Conservation (phyloP, 2,329 filamentous ascomycete species). For the Torrubiella hemipterigena region DNA sequence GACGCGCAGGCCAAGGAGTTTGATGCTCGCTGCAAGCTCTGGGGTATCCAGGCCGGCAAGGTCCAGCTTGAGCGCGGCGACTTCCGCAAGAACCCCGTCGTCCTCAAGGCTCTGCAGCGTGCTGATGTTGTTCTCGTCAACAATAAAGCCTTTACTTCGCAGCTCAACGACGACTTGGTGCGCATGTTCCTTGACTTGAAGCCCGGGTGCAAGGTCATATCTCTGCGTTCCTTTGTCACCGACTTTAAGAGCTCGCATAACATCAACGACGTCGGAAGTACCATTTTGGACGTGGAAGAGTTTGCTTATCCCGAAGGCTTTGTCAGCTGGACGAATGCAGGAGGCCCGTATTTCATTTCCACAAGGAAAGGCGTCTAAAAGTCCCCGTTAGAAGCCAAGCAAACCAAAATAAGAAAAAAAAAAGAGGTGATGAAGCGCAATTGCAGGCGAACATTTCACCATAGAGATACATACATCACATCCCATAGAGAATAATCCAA, state of each 20-base stretch:
- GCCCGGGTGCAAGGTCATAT: slow-evolving; percentile 78
- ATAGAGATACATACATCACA: background rate
- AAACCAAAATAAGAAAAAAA: background rate
- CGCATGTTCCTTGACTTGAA: slow-evolving; percentile 91
- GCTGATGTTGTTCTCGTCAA: slow-evolving; percentile 97
- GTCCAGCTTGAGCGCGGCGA: slow-evolving; percentile 76
- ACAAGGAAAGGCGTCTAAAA: too few relatives aligned
- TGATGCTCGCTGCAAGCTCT: slow-evolving; percentile 69
- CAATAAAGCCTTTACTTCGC: slow-evolving; percentile 89
- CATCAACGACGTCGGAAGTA: slow-evolving; percentile 66
- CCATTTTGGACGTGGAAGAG: slow-evolving; percentile 66
- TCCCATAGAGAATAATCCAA: background rate
- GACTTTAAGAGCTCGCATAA: slow-evolving; percentile 67
- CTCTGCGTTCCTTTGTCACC: slow-evolving; percentile 81
- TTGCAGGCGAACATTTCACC: background rate
- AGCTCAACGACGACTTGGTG: slow-evolving; percentile 73
- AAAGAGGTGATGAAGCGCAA: background rate
- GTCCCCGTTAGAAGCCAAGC: too few relatives aligned
- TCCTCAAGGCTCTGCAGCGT: slow-evolving; percentile 61
- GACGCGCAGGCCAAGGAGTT: slow-evolving; percentile 76
- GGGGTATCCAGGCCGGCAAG: slow-evolving; percentile 71
- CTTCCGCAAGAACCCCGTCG: slow-evolving; percentile 62
- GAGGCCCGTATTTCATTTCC: slow-evolving; percentile 80
- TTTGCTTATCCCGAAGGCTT: slow-evolving; percentile 51
- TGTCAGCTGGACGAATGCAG: slow-evolving; percentile 85